Evolutionary conservation across 805 yeast species (phyloP).

Genomic region (Zygosaccharomyces rouxii): DNA sequence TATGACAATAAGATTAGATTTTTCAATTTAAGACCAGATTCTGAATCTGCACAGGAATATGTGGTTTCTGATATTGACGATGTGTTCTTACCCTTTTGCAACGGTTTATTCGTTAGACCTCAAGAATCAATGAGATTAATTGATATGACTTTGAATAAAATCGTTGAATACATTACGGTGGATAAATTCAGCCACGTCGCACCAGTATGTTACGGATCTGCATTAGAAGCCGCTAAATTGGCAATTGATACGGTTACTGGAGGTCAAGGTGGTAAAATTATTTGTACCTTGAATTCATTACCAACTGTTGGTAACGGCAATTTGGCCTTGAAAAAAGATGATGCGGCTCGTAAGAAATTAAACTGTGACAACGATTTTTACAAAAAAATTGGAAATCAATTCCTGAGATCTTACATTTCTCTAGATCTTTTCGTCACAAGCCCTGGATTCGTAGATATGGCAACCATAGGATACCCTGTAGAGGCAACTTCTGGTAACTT

Average conservation of each 20-base stretch:
- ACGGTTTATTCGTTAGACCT: conserved; percentile 80
- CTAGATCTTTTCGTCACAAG: conserved; percentile 72
- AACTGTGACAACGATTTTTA: conserved; percentile 61
- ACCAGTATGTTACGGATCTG: conserved; percentile 77
- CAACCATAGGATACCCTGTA: conserved; percentile 64
- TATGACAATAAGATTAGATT: conserved; percentile 71
- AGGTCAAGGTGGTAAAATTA: conserved; percentile 80
- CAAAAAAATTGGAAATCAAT: conserved; percentile 52
- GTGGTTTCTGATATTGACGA: conserved; percentile 59
- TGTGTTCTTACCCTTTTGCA: conserved; percentile 66
- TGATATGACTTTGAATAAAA: conserved; percentile 58
- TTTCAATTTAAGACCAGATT: conserved; percentile 56
- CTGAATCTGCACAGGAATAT: conserved; percentile 54
- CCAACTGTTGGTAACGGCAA: conserved; percentile 84
- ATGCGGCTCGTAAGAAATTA: conserved; percentile 48
- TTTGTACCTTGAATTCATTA: conserved; percentile 57
- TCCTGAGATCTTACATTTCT: conserved; percentile 58
- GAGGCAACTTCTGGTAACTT: conserved; percentile 67
- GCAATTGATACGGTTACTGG: conserved; percentile 48
- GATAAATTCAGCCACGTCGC: conserved; percentile 27
- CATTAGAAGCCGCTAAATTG: conserved; percentile 60
- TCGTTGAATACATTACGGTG: conserved; percentile 36
- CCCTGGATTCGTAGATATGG: conserved; percentile 61
- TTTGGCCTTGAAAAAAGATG: conserved; percentile 41
- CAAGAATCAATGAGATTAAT: conserved; percentile 57